A percentile compares a stretch with the other conserved stretches of the same genome.
phyloP scores from a whole-genome alignment of 257 asterid species.

The Osmanthus fragrans region DNA sequence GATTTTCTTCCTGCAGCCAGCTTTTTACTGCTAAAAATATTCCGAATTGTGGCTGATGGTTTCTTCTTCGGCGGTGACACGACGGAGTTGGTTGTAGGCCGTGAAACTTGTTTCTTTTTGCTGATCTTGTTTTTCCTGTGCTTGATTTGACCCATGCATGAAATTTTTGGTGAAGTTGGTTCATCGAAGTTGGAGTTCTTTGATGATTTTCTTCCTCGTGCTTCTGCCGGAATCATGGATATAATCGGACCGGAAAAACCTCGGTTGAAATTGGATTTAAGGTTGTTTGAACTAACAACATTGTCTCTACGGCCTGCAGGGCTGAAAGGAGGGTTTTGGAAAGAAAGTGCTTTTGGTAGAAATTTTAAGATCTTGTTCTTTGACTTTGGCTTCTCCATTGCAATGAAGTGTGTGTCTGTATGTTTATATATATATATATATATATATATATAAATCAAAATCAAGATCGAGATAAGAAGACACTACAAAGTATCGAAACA shows the following conservation, averaged over 20 bases:
- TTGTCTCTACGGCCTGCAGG: conserved; percentile 39
- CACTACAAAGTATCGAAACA: neutral
- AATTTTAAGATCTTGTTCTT: conserved; percentile 42
- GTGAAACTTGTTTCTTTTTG: conserved; percentile 14
- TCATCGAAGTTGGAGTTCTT: conserved; percentile 42
- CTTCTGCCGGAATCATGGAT: conserved; percentile 43
- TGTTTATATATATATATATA: conserved; percentile 4
- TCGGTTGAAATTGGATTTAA: conserved; percentile 18
- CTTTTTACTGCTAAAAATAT: conserved; percentile 20
- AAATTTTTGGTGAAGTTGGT: conserved; percentile 63
- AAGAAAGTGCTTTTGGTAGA: conserved; percentile 43
- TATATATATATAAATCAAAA: neutral
- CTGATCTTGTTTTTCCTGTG: conserved; percentile 30
- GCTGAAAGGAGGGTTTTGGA: conserved; percentile 44
- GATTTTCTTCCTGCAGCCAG: conserved; percentile 30
- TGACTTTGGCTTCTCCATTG: conserved; percentile 49
- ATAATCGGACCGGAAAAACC: conserved; percentile 47
- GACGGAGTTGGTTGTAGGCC: conserved; percentile 16
- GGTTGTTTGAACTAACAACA: conserved; percentile 18
- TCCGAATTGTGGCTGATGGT: conserved; percentile 25
- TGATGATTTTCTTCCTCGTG: conserved; percentile 26
- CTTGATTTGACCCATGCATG: conserved; percentile 67
- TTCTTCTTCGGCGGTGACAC: conserved; percentile 36
- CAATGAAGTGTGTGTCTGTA: neutral
- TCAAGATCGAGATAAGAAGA: neutral